phyloP scores from a whole-genome alignment of 345 rosid genomes.

The Angophora floribunda region DNA sequence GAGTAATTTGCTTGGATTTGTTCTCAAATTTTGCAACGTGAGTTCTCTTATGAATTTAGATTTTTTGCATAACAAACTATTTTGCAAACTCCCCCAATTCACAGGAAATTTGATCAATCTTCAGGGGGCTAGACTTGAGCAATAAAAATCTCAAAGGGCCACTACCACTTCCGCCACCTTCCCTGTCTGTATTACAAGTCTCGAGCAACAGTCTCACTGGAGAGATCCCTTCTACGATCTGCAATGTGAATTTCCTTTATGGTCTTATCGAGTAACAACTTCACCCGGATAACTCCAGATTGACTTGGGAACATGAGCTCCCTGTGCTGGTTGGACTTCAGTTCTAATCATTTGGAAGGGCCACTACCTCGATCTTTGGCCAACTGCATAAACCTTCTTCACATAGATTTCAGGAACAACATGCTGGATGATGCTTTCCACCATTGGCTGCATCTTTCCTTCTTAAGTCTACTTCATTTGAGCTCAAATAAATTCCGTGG shows the following conservation, averaged over 20 bases:
- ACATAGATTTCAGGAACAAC: not conserved
- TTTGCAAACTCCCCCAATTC: not conserved
- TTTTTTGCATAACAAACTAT: not conserved
- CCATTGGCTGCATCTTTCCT: not conserved
- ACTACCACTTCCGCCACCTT: not conserved
- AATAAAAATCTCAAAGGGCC: not conserved
- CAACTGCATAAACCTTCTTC: not conserved
- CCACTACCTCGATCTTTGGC: conserved; percentile 3
- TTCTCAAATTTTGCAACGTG: not conserved
- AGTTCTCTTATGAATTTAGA: not conserved
- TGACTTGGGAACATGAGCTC: not conserved
- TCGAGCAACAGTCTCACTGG: not conserved
- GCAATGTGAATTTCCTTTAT: not conserved
- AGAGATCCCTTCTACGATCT: not conserved
- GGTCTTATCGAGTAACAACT: not conserved
- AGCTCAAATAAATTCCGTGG: not conserved
- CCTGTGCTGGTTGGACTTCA: not conserved
- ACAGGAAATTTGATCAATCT: not conserved
- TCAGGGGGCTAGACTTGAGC: not conserved
- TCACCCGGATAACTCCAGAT: not conserved
- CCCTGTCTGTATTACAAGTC: not conserved
- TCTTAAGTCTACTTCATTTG: conserved; percentile 3
- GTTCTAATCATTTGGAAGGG: not conserved
- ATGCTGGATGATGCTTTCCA: conserved; percentile 2
- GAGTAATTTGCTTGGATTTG: not conserved